These are phyloP conservation scores for Ophiosphaerella narmari DNA, from an alignment of 2,329 filamentous ascomycete genomes.

Conservation along the genomic window DNA sequence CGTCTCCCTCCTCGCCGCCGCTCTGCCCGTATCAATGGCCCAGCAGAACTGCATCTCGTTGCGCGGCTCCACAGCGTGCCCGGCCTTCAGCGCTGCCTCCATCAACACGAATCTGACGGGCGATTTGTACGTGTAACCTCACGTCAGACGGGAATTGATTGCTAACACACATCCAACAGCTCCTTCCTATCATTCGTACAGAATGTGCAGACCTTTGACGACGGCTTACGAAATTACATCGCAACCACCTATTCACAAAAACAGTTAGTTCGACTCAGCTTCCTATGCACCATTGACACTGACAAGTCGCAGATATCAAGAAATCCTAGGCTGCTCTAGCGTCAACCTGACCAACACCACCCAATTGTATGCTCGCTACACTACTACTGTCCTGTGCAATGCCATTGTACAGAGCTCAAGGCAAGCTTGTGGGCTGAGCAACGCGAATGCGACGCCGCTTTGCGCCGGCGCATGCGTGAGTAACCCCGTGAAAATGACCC, in stretches of 20 bases:
- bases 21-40: constrained; percentile 38
- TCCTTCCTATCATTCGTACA: constrained; percentile 85
- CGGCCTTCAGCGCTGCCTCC: constrained; percentile 73
- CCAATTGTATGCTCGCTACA: constrained; percentile 89
- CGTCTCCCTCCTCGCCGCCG: constrained; percentile 35
- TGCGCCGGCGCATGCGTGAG: constrained; percentile 88
- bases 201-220: constrained; percentile 76
- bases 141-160: constrained; percentile 28
- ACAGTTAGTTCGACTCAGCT: constrained; percentile 66
- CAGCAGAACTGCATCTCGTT: constrained; percentile 67
- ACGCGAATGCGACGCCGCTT: constrained; percentile 70
- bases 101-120: constrained; percentile 69
- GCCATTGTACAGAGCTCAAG: constrained; percentile 90
- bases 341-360: constrained; percentile 79
- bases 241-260: constrained; percentile 72
- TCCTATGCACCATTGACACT: constrained; percentile 30
- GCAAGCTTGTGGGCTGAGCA: constrained; percentile 66
- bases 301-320: constrained; percentile 70
- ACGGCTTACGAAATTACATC: constrained; percentile 73
- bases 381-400: constrained; percentile 90
- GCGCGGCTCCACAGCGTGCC: constrained; percentile 69
- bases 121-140: constrained; percentile 61
- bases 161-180: constrained; percentile 53
- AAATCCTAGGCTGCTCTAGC: constrained; percentile 77
- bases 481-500: constrained; percentile 18